A percentile compares a stretch with the other conserved stretches of the same genome.
Conservation (phyloP, 768 basidiomycete genomes). For the Kwoniella europaea region DNA sequence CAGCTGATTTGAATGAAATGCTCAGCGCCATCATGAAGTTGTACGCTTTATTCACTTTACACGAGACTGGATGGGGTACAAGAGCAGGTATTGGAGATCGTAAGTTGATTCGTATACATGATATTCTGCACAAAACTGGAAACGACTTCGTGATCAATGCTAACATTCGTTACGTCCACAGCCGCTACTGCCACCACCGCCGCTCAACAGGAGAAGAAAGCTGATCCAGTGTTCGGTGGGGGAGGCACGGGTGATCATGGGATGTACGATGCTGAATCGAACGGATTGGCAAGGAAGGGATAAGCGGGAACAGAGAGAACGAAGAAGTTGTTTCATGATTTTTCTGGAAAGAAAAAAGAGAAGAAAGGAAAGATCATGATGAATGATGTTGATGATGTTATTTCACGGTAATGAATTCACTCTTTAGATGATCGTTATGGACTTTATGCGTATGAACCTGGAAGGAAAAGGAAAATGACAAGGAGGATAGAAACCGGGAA, state of each 20-base stretch:
- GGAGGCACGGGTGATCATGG: conserved; percentile 17
- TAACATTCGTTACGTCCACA: neutral
- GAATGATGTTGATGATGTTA: too few species aligned
- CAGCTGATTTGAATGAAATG: conserved; percentile 13
- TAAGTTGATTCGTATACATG: conserved; percentile 31
- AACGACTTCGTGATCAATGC: neutral
- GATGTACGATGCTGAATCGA: conserved; percentile 53
- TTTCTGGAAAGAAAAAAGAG: neutral
- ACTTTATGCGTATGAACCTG: too few species aligned
- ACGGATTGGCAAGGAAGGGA: conserved; percentile 35
- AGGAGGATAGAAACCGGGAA: too few species aligned
- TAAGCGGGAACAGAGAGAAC: conserved; percentile 1
- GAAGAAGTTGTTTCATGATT: neutral
- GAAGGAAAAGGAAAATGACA: too few species aligned
- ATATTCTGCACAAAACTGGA: conserved; percentile 4
- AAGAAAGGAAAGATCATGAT: too few species aligned
- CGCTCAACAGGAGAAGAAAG: conserved; percentile 46
- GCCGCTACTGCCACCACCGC: conserved; percentile 46
- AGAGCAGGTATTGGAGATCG: conserved; percentile 87
- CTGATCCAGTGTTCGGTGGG: conserved; percentile 16
- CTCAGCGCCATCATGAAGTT: conserved; percentile 81
- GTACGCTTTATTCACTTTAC: conserved; percentile 85
- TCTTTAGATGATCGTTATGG: too few species aligned
- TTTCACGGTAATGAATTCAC: too few species aligned
- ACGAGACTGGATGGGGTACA: conserved; percentile 97